Evolutionary conservation across 1,284 basidiomycete genomes (phyloP).

Genomic region (Dichomitus squalens): DNA sequence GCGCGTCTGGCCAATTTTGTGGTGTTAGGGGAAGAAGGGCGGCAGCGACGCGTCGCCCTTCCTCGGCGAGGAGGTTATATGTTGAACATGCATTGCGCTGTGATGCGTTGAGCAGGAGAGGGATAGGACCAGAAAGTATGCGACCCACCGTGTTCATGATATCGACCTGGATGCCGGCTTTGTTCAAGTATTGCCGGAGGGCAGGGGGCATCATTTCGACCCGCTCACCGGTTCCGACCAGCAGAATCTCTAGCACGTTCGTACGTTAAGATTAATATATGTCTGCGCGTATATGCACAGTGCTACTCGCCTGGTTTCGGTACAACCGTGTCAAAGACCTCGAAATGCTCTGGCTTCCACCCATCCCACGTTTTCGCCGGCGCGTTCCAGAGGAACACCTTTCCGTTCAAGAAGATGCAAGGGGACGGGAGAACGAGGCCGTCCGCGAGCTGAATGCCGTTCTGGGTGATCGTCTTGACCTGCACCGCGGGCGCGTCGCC

Average conservation of each 20-base stretch:
- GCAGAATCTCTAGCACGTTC: conserved; percentile 71
- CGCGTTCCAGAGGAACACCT: conserved; percentile 91
- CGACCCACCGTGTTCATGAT: conserved; percentile 89
- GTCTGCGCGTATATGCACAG: neutral
- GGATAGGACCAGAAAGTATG: neutral
- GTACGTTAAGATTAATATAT: neutral
- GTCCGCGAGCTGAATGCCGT: conserved; percentile 69
- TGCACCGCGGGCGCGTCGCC: conserved; percentile 71
- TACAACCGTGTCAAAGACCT: conserved; percentile 78
- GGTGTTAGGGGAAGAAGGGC: conserved; percentile 75
- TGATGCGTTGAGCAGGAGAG: neutral
- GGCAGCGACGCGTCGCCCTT: conserved; percentile 89
- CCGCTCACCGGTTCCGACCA: conserved; percentile 85
- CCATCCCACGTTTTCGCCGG: conserved; percentile 60
- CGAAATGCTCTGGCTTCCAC: conserved; percentile 78
- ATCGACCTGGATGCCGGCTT: conserved; percentile 88
- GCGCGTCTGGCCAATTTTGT: conserved; percentile 41
- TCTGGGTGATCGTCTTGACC: conserved; percentile 59
- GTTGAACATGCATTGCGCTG: conserved; percentile 93
- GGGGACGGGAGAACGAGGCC: conserved; percentile 80
- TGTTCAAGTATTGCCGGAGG: conserved; percentile 71
- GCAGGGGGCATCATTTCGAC: conserved; percentile 72
- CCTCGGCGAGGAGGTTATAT: conserved; percentile 91
- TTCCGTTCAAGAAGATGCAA: conserved; percentile 84
- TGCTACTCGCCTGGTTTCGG: conserved; percentile 80